Evolutionary conservation across 805 yeast genomes (phyloP).

Genomic region (Lachancea mirantina): DNA sequence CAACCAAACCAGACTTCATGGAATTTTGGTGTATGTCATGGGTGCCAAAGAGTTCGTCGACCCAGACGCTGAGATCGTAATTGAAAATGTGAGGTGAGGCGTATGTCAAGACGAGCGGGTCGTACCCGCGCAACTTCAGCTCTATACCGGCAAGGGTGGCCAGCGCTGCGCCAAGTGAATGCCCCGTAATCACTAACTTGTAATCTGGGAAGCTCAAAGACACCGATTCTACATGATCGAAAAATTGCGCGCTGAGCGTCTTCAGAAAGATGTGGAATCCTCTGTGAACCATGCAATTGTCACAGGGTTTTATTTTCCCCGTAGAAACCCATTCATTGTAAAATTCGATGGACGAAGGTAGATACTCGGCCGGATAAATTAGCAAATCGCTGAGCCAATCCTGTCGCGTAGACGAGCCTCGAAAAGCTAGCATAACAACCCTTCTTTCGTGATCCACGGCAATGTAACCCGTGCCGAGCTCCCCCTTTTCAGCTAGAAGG

Average conservation of each 20-base stretch:
- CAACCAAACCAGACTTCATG: slow-evolving; percentile 21
- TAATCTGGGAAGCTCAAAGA: slow-evolving; percentile 40
- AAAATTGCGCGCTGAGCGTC: slow-evolving; percentile 35
- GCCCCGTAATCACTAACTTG: slow-evolving; percentile 54
- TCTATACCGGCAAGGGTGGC: slow-evolving; percentile 60
- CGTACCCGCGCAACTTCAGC: slow-evolving; percentile 43
- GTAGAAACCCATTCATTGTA: slow-evolving; percentile 19
- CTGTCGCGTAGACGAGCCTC: slow-evolving; percentile 55
- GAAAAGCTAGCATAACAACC: slow-evolving; percentile 44
- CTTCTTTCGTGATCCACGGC: slow-evolving; percentile 41
- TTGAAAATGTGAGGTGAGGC: slow-evolving; percentile 67
- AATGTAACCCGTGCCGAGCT: slow-evolving; percentile 50
- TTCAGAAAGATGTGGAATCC: slow-evolving; percentile 51
- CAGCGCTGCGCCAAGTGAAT: slow-evolving; percentile 71
- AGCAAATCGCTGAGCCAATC: slow-evolving; percentile 61
- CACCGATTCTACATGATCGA: slow-evolving; percentile 32
- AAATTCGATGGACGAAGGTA: slow-evolving; percentile 34
- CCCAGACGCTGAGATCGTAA: slow-evolving; percentile 40
- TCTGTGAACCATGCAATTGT: slow-evolving; percentile 50
- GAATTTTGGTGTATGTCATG: slow-evolving; percentile 23
- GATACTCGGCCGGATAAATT: slow-evolving; percentile 39
- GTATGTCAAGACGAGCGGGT: slow-evolving; percentile 50
- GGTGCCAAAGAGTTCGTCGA: slow-evolving; percentile 44
- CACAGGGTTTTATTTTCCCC: slow-evolving; percentile 33
- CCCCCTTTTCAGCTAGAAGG: slow-evolving; percentile 36